Percentiles rank a stretch among this genome's conserved stretches.
Conservation (phyloP, 176 grass and related monocot genomes). For the Pontederia paniculata region DNA sequence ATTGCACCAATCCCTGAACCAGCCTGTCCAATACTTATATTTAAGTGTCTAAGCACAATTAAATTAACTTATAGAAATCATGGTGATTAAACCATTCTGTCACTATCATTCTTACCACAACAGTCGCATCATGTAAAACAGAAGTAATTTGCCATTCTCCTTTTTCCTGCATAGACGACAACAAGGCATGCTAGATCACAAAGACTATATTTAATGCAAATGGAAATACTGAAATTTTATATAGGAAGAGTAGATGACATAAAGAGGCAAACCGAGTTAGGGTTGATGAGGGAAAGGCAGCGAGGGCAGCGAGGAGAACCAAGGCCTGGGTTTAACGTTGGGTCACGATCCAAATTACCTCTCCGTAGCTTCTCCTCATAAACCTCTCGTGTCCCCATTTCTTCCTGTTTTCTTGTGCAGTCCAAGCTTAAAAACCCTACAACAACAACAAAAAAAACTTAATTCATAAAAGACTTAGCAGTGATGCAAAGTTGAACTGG, state of each 20-base stretch:
- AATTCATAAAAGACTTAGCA: too few species aligned
- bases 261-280: slow-evolving; percentile 21
- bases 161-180: slow-evolving; percentile 29
- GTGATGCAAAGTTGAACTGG: too few species aligned
- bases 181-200: neutral
- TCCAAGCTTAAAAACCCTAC: neutral
- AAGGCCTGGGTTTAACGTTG: slow-evolving; percentile 79
- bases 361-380: slow-evolving; percentile 97
- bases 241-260: neutral
- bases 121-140: slow-evolving; percentile 67
- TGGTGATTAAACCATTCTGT: neutral
- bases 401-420: neutral
- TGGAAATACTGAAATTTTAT: neutral
- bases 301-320: slow-evolving; percentile 72
- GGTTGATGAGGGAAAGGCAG: slow-evolving; percentile 83
- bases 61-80: neutral
- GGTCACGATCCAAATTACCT: slow-evolving; percentile 70
- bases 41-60: neutral
- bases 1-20: slow-evolving; percentile 66
- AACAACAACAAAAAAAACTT: too few species aligned
- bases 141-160: slow-evolving; percentile 70
- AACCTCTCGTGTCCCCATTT: slow-evolving; percentile 87
- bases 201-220: neutral
- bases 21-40: slow-evolving; percentile 34
- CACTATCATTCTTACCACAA: slow-evolving; percentile 46